These are phyloP conservation scores for Piromyces sp. DNA, from an alignment of 192 early-diverging fungal genomes.

Conservation along the genomic window DNA sequence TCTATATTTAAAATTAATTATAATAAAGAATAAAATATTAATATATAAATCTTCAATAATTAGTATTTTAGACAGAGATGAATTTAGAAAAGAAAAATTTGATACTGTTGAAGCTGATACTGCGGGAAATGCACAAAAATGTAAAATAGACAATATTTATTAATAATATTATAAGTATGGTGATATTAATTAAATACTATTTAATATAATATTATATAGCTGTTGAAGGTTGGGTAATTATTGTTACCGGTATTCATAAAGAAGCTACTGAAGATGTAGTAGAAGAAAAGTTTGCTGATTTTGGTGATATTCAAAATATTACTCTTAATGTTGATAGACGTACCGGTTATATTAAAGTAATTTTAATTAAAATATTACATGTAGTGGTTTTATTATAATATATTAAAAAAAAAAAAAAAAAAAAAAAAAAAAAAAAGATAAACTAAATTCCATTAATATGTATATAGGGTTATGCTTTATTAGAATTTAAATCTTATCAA, in stretches of 20 bases:
- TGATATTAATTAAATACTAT: no score
- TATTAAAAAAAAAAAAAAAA: no score
- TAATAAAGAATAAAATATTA: no score
- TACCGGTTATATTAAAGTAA: constrained; percentile 82
- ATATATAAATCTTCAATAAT: no score
- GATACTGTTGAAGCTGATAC: not conserved
- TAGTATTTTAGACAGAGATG: not conserved
- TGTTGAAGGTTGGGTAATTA: constrained; percentile 88
- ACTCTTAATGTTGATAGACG: constrained; percentile 86
- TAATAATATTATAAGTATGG: no score
- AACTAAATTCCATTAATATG: no score
- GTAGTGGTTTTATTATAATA: constrained; percentile 6
- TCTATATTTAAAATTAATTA: no score
- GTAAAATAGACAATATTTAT: no score
- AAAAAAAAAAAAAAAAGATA: no score
- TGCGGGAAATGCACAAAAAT: not conserved
- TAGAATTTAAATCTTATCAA: constrained; percentile 65
- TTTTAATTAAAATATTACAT: no score
- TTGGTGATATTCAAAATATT: constrained; percentile 74
- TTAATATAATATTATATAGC: constrained; percentile 3
- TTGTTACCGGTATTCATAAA: constrained; percentile 86
- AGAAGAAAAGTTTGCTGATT: constrained; percentile 71
- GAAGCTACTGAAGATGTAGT: constrained; percentile 86
- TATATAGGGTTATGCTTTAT: constrained; percentile 70
- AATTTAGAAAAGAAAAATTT: not conserved